Conservation (phyloP, 176 grass and related monocot genomes). For the Raddia guianensis region DNA sequence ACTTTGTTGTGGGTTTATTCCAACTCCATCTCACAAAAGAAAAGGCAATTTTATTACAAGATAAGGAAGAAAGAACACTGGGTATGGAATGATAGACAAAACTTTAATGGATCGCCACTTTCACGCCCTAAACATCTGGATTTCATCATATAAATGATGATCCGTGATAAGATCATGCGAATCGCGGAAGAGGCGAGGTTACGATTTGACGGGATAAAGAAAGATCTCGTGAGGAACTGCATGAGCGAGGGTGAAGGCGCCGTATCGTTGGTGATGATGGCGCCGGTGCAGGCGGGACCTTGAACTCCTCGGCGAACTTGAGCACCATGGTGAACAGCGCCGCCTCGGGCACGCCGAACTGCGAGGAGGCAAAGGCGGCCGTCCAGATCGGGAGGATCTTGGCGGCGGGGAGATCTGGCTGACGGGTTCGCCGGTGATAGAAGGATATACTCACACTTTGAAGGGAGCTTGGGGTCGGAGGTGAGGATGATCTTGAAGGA, state of each 20-base stretch:
- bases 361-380: constrained; percentile 26
- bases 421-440: background rate
- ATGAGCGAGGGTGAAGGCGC: background rate
- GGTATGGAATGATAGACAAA: background rate
- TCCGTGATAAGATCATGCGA: too few relatives aligned
- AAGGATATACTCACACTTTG: constrained; percentile 97
- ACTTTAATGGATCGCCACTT: background rate
- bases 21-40: constrained; percentile 77
- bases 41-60: background rate
- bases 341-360: constrained; percentile 97
- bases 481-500: constrained; percentile 96
- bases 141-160: background rate
- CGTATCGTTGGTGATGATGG: constrained; percentile 97
- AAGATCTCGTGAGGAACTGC: background rate
- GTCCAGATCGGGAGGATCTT: constrained; percentile 21
- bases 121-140: background rate
- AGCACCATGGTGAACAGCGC: constrained; percentile 96
- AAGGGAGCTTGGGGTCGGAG: constrained; percentile 99
- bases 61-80: background rate
- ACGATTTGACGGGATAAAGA: background rate
- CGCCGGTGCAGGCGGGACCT: constrained; percentile 97
- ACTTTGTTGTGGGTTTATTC: constrained; percentile 98
- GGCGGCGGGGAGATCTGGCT: constrained; percentile 29
- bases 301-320: constrained; percentile 98
- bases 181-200: background rate